Base-by-base conservation (phyloP, 345 rosid species). In the Aquilaria yunnanensis region DNA sequence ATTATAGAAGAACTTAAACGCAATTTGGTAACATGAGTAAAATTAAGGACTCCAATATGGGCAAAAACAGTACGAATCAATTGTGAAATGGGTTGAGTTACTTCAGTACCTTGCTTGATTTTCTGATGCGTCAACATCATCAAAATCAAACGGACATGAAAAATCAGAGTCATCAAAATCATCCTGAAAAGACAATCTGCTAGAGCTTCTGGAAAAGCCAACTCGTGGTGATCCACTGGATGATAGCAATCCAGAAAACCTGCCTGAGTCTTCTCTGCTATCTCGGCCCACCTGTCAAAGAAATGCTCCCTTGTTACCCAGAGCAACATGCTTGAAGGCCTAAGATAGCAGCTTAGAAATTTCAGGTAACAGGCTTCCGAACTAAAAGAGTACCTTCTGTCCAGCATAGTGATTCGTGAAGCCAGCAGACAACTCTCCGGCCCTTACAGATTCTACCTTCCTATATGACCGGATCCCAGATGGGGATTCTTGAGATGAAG, bases 91-190 rank as follows among this genome's bases (percentile, higher is more conserved):
- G 43, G 14, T 6, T 33, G 37, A 29, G 53, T 60, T 63, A 61
- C 43, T 31, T 46, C 60, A 37, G 29, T 70, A 89, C 98, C 91
- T 84, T 78, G 70, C 68, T 32, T 67, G 81, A 63, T 76, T 75
- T 76, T 78, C 94, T 58, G 85, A 74, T 43, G 70, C 66, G 2
- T 89, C 96, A 41, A 84, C 84, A 72, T 92, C 96, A 74, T 92
- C 98, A 56, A 87, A 86, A 69, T 80, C 96, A 54, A 92, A 89
- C 67, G 96, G 96, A 76, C 96, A 85, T 33, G 96, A 81, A 71
- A 87, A 92, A 54, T 85, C 98, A 64, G 80, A 74, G 72, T 87
- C 91, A 71, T 89, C 96, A 56, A 73, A 51, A 67, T 89, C 95
- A 65, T 92, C 95, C 67, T 75, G 93, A 60, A 83, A 85, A 64